Evolutionary conservation across 169 alveolate genomes (phyloP), one percentile per base, ranked within the genome.

Genomic region (Ichthyophthirius multifiliis): DNA sequence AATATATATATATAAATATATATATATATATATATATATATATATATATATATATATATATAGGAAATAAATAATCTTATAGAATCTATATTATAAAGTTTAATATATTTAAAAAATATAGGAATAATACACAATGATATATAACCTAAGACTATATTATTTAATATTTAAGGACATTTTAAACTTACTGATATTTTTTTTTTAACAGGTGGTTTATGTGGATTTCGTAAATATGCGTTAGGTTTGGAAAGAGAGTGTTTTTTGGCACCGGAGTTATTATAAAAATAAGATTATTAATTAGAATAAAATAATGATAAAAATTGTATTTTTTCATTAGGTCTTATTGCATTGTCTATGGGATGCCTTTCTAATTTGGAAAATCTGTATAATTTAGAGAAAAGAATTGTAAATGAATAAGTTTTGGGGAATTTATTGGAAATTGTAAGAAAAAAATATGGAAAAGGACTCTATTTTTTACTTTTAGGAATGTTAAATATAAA

Each of bases 151-250:
- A 55, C 71, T 27, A 55, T 55, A 6, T 55, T 55, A 39, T 27
- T 55, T 15, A 39, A 55, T 23, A 20, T 27, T 27, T 27, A 55
- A 6, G 31, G 31, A 3, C 23, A 55, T 23, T 55, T 55, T 6
- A 55, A 55, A 55, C 71, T 55, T 55, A 55, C 71, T 27, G 71
- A 55, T 55, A 55, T 55, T 55, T 13, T 55, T 39, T 55, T 55
- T 27, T 55, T 55, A 39, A 55, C 71, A 20, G 41, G 32, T 27
- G 71, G 71, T 27, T 27, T 55, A 39, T 55, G 71, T 55, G 71
- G 71, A 20, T 55, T 27, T 18, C 23, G 31, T 34, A 55, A 55
- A 23, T 39, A 55, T 23, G 23, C 31, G 39, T 39, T 55, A 27
- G 18, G 18, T 18, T 55, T 55, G 31, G 71, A 55, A 55, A 55